Base-by-base conservation (phyloP, 2,329 filamentous ascomycete species). In the Diaporthe longicolla region DNA sequence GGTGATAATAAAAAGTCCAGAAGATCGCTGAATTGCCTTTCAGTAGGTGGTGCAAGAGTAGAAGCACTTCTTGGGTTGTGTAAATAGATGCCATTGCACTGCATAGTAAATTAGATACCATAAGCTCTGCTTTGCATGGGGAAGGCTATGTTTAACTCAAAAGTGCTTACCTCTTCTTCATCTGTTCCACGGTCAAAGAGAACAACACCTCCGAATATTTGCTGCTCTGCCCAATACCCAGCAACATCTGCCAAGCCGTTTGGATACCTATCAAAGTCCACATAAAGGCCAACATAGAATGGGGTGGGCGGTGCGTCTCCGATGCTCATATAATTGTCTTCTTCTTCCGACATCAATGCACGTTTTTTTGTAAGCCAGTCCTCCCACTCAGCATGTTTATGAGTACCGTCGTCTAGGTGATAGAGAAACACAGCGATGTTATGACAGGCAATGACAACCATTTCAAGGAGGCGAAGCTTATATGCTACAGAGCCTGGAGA, bases 151-250 rank as follows among this genome's bases (percentile, higher is more conserved):
- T 63, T 63, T 48, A 48, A n/a, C 40, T 48, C 24, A 63, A 63
- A 45, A 24, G 29, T 43, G 19, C 66, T 70, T 45, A 57, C 66
- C 66, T 70, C 50, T n/a, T 57, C 66, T 57, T 70, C 66, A 57
- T 37, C 32, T 58, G 19, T 26, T 35, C 66, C 66, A 26, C 52
- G 52, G 35, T 70, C 76, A 63, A 79, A 80, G 6, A 79, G 61
- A 19, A 76, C 75, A 13, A 80, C 78, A 5, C 80, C 79, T 13
- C 80, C 79, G 5, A 81, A 72, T 50, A 81, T 80, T 8, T 77
- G 77, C 4, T 66, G 63, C 73, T 81, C 80, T 13, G 78, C 80
- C 79, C 79, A 81, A 71, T 80, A 81, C 2, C 79, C 80, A 4
- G 79, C 79, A 37, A 77, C 71, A 69, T 81, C 79, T 15, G 79